phyloP scores from a whole-genome alignment of 805 yeast genomes.

The Priceomyces haplophilus region DNA sequence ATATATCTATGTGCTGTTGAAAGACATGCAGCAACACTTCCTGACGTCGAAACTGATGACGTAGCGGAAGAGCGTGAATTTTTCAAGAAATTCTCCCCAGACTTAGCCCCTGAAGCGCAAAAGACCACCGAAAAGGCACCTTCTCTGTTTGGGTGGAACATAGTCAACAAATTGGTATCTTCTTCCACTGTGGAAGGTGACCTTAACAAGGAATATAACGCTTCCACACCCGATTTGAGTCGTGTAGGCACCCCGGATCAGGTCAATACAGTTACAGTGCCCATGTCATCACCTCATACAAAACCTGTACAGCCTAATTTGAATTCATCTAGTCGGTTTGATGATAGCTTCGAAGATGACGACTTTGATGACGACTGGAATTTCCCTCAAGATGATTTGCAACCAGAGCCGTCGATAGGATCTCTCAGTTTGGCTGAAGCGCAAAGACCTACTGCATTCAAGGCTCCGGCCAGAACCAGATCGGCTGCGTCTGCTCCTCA shows the following conservation, averaged over 20 bases:
- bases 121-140: constrained; percentile 7
- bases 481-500: constrained; percentile 1
- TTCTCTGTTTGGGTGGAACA: constrained; percentile 33
- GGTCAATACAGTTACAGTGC: neutral
- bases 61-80: constrained; percentile 39
- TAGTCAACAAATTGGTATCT: constrained; percentile 34
- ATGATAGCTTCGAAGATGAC: too few relatives aligned
- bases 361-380: constrained; percentile 23
- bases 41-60: constrained; percentile 35
- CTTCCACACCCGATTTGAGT: constrained; percentile 36
- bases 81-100: constrained; percentile 25
- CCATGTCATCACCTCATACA: too few relatives aligned
- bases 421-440: neutral
- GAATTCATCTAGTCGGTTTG: too few relatives aligned
- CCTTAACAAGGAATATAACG: constrained; percentile 34
- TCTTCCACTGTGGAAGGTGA: constrained; percentile 28
- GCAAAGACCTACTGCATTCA: constrained; percentile 6
- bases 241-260: constrained; percentile 24
- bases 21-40: constrained; percentile 32
- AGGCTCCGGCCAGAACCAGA: constrained; percentile 3
- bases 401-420: neutral
- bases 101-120: constrained; percentile 1
- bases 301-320: too few relatives aligned
- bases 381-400: constrained; percentile 8
- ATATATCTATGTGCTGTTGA: constrained; percentile 46